Conservation (phyloP, 176 grass and related monocot genomes). For the Themeda triandra region DNA sequence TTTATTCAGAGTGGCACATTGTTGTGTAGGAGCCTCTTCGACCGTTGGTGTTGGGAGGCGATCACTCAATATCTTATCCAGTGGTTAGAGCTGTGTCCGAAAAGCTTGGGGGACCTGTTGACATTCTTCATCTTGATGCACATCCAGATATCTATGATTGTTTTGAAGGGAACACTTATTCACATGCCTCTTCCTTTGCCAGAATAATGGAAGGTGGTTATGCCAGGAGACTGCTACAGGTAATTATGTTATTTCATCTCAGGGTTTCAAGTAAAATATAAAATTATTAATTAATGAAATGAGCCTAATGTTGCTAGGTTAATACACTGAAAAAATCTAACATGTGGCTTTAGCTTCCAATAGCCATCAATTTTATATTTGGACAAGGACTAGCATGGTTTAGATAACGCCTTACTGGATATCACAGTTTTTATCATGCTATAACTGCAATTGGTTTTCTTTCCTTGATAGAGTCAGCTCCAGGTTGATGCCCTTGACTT, state of each 20-base stretch:
- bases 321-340: neutral
- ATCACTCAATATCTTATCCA: constrained; percentile 97
- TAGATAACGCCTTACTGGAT: neutral
- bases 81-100: constrained; percentile 95
- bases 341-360: neutral
- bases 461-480: neutral
- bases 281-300: neutral
- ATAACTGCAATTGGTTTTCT: neutral
- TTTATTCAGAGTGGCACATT: neutral
- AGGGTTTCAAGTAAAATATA: neutral
- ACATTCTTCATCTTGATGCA: constrained; percentile 94
- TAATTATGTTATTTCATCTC: constrained; percentile 4
- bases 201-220: constrained; percentile 99
- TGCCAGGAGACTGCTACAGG: constrained; percentile 90
- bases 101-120: constrained; percentile 89
- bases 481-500: neutral
- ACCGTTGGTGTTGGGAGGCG: constrained; percentile 86
- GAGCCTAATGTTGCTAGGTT: neutral
- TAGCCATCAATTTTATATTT: neutral
- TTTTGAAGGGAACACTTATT: constrained; percentile 93
- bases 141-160: constrained; percentile 97
- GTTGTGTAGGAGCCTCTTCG: constrained; percentile 75
- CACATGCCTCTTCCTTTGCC: constrained; percentile 95
- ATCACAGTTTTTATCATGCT: neutral
- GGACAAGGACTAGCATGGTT: neutral